Percentiles rank a stretch among this genome's conserved stretches.
These are phyloP conservation scores for Paraphaeosphaeria minitans DNA, from an alignment of 2,329 filamentous ascomycete species.

Conservation along the genomic window DNA sequence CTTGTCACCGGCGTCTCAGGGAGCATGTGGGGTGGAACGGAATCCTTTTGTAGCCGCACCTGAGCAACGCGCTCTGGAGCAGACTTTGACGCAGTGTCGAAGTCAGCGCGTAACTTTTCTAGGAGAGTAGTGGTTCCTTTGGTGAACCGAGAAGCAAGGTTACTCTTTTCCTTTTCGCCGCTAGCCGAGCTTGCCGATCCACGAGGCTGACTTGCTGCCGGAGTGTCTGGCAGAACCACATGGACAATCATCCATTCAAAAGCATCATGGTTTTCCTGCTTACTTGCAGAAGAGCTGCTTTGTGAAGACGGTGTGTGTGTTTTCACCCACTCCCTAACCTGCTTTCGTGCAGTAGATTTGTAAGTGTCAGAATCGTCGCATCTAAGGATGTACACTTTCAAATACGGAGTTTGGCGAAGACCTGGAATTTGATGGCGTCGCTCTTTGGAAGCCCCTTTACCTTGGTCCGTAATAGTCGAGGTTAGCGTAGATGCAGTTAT, in stretches of 20 bases:
- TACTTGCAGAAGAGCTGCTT: constrained; percentile 61
- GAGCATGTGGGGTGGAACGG: constrained; percentile 52
- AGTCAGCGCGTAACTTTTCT: constrained; percentile 89
- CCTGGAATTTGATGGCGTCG: constrained; percentile 95
- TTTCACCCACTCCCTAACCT: constrained; percentile 91
- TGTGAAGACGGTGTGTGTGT: constrained; percentile 64
- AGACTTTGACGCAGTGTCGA: constrained; percentile 78
- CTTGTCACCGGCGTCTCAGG: constrained; percentile 48
- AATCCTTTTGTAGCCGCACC: constrained; percentile 69
- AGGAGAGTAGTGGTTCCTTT: constrained; percentile 79
- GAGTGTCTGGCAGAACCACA: constrained; percentile 85
- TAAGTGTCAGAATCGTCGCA: constrained; percentile 97
- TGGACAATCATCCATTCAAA: constrained; percentile 96
- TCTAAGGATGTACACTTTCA: constrained; percentile 86
- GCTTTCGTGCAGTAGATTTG: constrained; percentile 76
- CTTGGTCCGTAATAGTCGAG: constrained; percentile 34
- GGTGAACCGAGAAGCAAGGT: constrained; percentile 73
- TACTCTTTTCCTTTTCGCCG: constrained; percentile 69
- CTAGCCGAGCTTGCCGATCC: constrained; percentile 56
- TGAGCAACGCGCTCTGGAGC: constrained; percentile 81
- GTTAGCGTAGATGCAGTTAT: constrained; percentile 26
- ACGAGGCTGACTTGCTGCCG: constrained; percentile 77
- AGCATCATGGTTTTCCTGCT: constrained; percentile 91
- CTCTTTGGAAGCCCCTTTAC: constrained; percentile 49
- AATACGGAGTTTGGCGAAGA: constrained; percentile 86